These are phyloP conservation scores for Solanum pinnatisectum DNA, from an alignment of 257 asterid species.

Conservation along the genomic window DNA sequence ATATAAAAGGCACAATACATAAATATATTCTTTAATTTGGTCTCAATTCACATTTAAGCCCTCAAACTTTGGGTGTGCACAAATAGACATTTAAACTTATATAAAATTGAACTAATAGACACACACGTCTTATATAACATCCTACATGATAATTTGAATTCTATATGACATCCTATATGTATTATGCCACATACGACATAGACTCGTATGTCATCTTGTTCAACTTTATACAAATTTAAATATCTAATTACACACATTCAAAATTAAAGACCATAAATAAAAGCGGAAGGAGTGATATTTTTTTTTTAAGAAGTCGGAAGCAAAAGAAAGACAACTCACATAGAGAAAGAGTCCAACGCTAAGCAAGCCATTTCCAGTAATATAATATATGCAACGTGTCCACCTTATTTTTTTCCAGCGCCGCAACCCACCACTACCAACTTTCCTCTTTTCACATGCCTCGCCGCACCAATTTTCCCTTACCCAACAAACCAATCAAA, in stretches of 20 bases:
- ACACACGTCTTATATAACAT: accelerated
- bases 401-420: neutral
- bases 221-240: no score
- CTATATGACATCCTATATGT: no score
- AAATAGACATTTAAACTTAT: no score
- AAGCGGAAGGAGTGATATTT: no score
- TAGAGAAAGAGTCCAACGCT: neutral
- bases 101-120: accelerated
- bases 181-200: neutral
- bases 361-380: neutral
- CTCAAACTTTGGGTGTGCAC: accelerated
- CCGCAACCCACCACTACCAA: neutral
- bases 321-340: neutral
- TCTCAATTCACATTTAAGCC: accelerated
- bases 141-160: no score
- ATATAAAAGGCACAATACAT: no score
- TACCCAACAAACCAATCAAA: neutral
- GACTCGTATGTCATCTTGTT: accelerated
- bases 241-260: no score
- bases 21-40: no score
- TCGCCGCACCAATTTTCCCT: neutral
- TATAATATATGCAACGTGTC: neutral
- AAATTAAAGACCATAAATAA: no score
- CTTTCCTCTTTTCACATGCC: neutral
- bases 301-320: neutral